Evolutionary conservation across 2,329 filamentous ascomycete species (phyloP).

Genomic region (Claviceps pusilla): DNA sequence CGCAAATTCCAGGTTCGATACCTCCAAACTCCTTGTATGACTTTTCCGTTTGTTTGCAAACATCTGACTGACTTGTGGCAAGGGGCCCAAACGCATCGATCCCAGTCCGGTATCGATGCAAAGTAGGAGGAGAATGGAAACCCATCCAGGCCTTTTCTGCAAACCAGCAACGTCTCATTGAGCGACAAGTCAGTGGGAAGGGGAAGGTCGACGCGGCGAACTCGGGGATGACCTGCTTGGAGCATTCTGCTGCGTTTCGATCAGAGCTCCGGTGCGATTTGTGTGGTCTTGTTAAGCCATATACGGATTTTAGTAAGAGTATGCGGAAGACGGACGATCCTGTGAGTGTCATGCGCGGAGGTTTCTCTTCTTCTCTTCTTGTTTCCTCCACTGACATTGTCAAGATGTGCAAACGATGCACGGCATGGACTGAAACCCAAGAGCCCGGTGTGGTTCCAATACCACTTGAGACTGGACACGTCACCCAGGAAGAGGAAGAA

Average conservation of each 20-base stretch:
- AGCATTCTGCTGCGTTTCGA: constrained; percentile 15
- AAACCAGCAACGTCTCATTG: constrained; percentile 16
- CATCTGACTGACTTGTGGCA: background rate
- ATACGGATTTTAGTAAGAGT: constrained; percentile 17
- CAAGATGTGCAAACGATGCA: constrained; percentile 22
- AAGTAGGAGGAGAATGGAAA: constrained; percentile 23
- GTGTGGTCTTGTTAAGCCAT: constrained; percentile 15
- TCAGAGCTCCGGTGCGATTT: constrained; percentile 17
- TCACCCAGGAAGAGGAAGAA: constrained; percentile 18
- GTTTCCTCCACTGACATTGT: too few relatives aligned
- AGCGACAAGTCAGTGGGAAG: constrained; percentile 6
- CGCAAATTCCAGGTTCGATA: background rate
- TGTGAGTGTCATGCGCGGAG: constrained; percentile 12
- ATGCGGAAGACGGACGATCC: constrained; percentile 14
- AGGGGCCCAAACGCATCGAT: background rate
- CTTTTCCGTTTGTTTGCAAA: background rate
- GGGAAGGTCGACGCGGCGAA: constrained; percentile 14
- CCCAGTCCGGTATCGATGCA: constrained; percentile 17
- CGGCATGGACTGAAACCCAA: constrained; percentile 21
- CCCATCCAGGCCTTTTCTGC: constrained; percentile 17
- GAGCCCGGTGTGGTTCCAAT: constrained; percentile 18
- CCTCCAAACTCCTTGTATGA: background rate
- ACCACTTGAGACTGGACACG: constrained; percentile 18
- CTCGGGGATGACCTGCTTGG: constrained; percentile 22
- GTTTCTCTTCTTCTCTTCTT: too few relatives aligned